phyloP scores from a whole-genome alignment of 163 green algal genomes.

The Prototheca wickerhamii region DNA sequence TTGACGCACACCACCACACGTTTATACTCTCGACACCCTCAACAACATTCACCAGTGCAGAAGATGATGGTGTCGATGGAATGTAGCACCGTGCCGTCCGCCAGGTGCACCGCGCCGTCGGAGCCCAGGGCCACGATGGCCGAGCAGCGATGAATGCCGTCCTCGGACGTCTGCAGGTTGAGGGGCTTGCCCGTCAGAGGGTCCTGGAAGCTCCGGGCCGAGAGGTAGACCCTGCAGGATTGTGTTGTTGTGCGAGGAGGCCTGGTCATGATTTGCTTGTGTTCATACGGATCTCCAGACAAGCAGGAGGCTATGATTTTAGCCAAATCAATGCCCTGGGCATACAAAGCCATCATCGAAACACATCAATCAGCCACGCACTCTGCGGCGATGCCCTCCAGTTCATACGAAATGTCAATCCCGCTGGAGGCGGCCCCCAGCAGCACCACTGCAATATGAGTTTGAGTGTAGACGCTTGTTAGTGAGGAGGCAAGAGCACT shows the following conservation, averaged over 20 bases:
- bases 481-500: not conserved
- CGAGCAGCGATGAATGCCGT: conserved; percentile 6
- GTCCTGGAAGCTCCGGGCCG: conserved; percentile 52
- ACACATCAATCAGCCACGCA: not conserved
- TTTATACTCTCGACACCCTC: too few relatives aligned
- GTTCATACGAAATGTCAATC: conserved; percentile 22
- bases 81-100: conserved; percentile 37
- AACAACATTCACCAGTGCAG: conserved; percentile 60
- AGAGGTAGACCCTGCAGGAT: conserved; percentile 58
- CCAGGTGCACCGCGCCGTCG: conserved; percentile 60
- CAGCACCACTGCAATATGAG: conserved; percentile 20
- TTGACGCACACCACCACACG: too few relatives aligned
- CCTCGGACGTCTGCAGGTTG: not conserved
- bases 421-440: conserved; percentile 31
- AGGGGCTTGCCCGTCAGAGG: conserved; percentile 17
- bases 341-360: too few relatives aligned
- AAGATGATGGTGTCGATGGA: conserved; percentile 74
- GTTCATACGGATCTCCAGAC: too few relatives aligned
- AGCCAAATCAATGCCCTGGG: too few relatives aligned
- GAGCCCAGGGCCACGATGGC: conserved; percentile 24
- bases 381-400: not conserved
- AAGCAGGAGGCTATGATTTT: too few relatives aligned
- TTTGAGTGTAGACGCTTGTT: not conserved
- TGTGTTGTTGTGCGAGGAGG: conserved; percentile 7
- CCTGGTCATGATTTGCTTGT: not conserved